These are phyloP conservation scores for Paralagenidium karlingii DNA, from an alignment of 352 stramenopile genomes.

Conservation along the genomic window DNA sequence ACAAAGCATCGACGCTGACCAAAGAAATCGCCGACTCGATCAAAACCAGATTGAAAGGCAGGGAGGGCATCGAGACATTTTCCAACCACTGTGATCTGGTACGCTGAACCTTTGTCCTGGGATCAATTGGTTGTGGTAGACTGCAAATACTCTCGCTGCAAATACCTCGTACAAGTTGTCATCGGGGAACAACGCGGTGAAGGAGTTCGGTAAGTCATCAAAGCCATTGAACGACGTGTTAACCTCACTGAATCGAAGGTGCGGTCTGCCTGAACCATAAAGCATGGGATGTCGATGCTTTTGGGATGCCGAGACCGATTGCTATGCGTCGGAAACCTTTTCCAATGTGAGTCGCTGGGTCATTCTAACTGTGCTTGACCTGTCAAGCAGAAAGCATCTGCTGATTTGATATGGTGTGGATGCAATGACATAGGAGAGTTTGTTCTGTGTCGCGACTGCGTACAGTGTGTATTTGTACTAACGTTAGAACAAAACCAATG, in stretches of 20 bases:
- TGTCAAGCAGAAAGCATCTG: background rate
- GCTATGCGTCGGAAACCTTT: slow-evolving; percentile 82
- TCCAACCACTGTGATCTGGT: background rate
- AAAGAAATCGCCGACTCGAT: slow-evolving; percentile 82
- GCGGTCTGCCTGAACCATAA: background rate
- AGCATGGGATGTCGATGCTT: slow-evolving; percentile 87
- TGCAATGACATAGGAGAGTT: slow-evolving; percentile 42
- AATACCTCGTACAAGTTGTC: slow-evolving; percentile 86
- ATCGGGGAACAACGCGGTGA: slow-evolving; percentile 84
- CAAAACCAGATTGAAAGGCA: slow-evolving; percentile 76
- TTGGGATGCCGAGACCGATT: slow-evolving; percentile 83
- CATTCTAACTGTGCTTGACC: background rate
- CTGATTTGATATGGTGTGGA: background rate
- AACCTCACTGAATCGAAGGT: no score
- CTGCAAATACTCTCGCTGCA: slow-evolving; percentile 77
- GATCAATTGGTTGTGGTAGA: background rate
- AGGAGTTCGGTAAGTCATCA: slow-evolving; percentile 49
- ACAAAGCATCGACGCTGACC: slow-evolving; percentile 56
- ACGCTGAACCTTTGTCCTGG: background rate
- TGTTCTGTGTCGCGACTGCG: slow-evolving; percentile 83
- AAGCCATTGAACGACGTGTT: no score
- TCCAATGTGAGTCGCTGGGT: slow-evolving; percentile 44
- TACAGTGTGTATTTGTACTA: slow-evolving; percentile 86
- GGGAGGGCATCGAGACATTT: no score
- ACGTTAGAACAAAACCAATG: slow-evolving; percentile 1